Evolutionary conservation across 768 basidiomycete species (phyloP), one percentile per base, ranked within the genome.

Genomic region (Tylopilus sp.): DNA sequence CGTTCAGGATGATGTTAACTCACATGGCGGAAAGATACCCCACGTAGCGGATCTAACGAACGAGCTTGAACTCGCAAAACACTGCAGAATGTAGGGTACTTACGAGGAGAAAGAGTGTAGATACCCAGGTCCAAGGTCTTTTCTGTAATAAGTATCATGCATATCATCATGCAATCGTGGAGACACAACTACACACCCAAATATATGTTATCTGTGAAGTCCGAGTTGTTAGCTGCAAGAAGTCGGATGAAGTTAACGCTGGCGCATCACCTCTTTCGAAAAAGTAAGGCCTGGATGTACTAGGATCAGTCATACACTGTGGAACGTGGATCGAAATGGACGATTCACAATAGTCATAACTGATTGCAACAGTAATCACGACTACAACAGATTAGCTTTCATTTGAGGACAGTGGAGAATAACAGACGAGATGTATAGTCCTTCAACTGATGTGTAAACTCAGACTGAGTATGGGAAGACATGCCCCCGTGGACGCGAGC

Each of bases 51-150:
- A 51, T 51, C 50, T 51, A 2, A 36, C 24, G 5, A 17, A 19
- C 22, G 22, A 24, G 12, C 6, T 29, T 29, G n/a, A 21, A 30
- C 17, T 13, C 22, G 21, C 11, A 7, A 33, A 42, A 25, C 11
- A 14, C n/a, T n/a, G n/a, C 6, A 13, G 12, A n/a, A n/a, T 25
- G 24, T 8, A 30, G 9, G 9, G 28, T 28, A 38, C 44, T 14
- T 22, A 52, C 51, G 14, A 52, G 28, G 11, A 52, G 36, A 45
- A 45, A 52, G 12, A 52, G n/a, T 10, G 22, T 38, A 12, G 51
- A 52, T 17, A 52, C 51, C 51, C 43, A 45, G 7, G 34, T 45
- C 51, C 51, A 52, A 17, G 22, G 36, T 31, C 24, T 22, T 37
- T 13, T 13, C 51, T 45, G 25, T 24, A 11, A 45, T 37, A 24